Conservation (phyloP, 495 filamentous ascomycete species). For the Neurospora sp. region DNA sequence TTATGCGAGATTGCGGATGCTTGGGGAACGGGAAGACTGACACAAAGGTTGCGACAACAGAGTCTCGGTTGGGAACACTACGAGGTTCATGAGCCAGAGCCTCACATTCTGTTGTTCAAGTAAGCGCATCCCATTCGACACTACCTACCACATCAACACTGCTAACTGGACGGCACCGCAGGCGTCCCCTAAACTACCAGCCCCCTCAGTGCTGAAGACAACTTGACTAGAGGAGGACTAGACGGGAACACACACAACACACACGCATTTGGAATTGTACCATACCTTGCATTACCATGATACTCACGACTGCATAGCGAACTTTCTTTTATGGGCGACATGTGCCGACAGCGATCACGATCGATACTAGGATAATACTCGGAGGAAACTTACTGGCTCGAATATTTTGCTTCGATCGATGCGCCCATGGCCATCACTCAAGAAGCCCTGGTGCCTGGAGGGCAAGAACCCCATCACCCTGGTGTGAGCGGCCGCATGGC, state of each 20-base stretch:
- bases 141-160: not conserved
- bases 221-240: not conserved
- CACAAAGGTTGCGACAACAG: constrained; percentile 30
- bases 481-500: not conserved
- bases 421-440: not conserved
- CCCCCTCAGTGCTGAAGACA: constrained; percentile 43
- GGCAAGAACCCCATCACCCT: not conserved
- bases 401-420: not conserved
- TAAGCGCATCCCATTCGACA: constrained; percentile 35
- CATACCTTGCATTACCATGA: constrained; percentile 19
- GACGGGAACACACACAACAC: not conserved
- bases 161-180: constrained; percentile 19
- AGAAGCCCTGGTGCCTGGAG: not conserved
- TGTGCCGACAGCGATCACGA: not conserved
- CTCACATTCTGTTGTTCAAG: constrained; percentile 98
- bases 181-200: constrained; percentile 80
- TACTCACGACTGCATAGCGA: constrained; percentile 34
- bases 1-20: not conserved
- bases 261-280: constrained; percentile 6
- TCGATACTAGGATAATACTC: not conserved
- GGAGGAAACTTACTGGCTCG: not conserved
- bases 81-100: constrained; percentile 96
- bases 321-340: not conserved
- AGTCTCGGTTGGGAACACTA: constrained; percentile 99
- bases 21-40: not conserved